A percentile compares a stretch with the other conserved stretches of the same genome.
phyloP scores from a whole-genome alignment of 2,329 filamentous ascomycete genomes.

The Zymoseptoria passerinii region DNA sequence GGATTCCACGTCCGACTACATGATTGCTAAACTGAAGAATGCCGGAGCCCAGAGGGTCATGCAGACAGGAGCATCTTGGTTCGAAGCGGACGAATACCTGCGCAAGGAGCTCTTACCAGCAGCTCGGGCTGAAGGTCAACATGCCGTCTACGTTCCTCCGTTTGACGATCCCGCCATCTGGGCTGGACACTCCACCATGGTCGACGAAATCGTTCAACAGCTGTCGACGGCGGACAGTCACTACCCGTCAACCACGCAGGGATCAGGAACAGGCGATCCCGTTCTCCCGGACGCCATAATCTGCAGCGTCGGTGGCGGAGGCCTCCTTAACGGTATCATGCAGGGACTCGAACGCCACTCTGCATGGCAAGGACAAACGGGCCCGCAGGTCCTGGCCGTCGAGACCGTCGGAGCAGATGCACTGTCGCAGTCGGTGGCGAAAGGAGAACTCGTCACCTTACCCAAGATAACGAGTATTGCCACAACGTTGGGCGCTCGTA shows the following conservation, averaged over 20 bases:
- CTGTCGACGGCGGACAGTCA: conserved; percentile 29
- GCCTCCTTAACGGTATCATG: conserved; percentile 68
- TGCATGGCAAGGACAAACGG: conserved; percentile 20
- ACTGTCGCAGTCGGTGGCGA: conserved; percentile 52
- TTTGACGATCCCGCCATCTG: conserved; percentile 63
- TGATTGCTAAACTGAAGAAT: conserved; percentile 61
- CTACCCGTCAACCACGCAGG: conserved; percentile 33
- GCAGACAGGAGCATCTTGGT: conserved; percentile 59
- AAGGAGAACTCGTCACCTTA: conserved; percentile 49
- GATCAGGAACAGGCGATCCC: neutral
- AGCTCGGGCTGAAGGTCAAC: conserved; percentile 32
- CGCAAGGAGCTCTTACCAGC: conserved; percentile 46
- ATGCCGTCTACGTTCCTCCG: conserved; percentile 58
- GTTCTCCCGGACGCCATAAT: conserved; percentile 59
- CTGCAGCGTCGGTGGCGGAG: conserved; percentile 73
- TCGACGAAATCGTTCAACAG: conserved; percentile 44
- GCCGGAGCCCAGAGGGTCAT: conserved; percentile 61
- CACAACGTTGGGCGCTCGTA: conserved; percentile 61
- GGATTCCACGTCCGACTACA: conserved; percentile 53
- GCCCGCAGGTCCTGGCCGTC: conserved; percentile 55
- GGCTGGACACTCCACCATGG: conserved; percentile 54
- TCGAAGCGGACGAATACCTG: conserved; percentile 61
- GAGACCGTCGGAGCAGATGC: conserved; percentile 70
- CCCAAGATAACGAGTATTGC: conserved; percentile 67
- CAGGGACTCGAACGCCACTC: conserved; percentile 54